These are phyloP conservation scores for Brassica balearica DNA, from an alignment of 441 rosid genomes.

Conservation along the genomic window DNA sequence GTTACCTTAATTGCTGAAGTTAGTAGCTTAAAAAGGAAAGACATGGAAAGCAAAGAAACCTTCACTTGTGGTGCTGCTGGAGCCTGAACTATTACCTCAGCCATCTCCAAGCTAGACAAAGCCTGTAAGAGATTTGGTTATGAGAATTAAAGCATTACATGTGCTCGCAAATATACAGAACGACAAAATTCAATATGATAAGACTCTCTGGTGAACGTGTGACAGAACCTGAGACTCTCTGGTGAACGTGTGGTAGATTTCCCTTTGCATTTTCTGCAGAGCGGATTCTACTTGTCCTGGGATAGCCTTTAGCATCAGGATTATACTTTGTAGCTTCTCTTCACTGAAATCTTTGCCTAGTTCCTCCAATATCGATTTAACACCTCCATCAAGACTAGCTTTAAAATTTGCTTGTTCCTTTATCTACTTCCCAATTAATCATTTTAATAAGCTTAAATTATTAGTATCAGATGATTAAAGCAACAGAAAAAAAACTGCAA, in stretches of 20 bases:
- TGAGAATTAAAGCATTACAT: conserved; percentile 22
- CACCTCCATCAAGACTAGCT: conserved; percentile 59
- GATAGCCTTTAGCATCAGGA: conserved; percentile 54
- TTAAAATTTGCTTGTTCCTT: conserved; percentile 73
- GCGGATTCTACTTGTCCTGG: conserved; percentile 67
- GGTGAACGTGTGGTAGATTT: conserved; percentile 55
- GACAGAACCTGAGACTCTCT: conserved; percentile 66
- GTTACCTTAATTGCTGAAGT: not conserved
- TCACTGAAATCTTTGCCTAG: conserved; percentile 52
- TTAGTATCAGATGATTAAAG: conserved; percentile 24
- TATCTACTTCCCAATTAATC: conserved; percentile 50
- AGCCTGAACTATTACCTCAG: conserved; percentile 27
- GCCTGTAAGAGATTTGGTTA: conserved; percentile 30
- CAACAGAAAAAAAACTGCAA: conserved; percentile 33
- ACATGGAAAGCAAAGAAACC: conserved; percentile 44
- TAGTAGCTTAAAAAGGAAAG: not conserved
- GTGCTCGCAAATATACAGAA: conserved; percentile 18
- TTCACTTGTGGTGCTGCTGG: conserved; percentile 45
- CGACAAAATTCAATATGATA: conserved; percentile 15
- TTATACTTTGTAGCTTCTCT: conserved; percentile 63
- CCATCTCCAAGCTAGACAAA: conserved; percentile 32
- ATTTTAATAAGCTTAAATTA: conserved; percentile 9
- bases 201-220: conserved; percentile 47
- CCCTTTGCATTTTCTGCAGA: conserved; percentile 56
- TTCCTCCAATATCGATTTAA: conserved; percentile 67